A percentile compares a stretch with the other conserved stretches of the same genome.
phyloP scores from a whole-genome alignment of 2,329 filamentous ascomycete genomes.

The Phyllosticta citribraziliensis region DNA sequence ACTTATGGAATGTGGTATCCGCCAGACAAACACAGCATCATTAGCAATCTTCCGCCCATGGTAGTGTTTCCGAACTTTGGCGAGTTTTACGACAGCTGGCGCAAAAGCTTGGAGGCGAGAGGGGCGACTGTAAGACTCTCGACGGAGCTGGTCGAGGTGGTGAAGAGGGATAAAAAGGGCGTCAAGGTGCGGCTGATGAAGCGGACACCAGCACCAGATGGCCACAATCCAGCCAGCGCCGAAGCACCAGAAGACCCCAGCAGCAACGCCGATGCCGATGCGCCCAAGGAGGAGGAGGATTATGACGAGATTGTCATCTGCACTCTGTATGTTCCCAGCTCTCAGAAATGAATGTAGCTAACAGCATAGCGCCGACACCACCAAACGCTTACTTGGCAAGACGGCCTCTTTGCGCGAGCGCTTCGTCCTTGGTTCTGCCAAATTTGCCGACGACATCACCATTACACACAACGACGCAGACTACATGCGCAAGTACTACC shows the following conservation, averaged over 20 bases:
- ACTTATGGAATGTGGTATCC: slow-evolving; percentile 53
- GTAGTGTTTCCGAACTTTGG: slow-evolving; percentile 55
- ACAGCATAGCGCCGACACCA: slow-evolving; percentile 38
- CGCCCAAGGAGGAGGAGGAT: slow-evolving; percentile 35
- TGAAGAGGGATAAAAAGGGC: slow-evolving; percentile 42
- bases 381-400: slow-evolving; percentile 48
- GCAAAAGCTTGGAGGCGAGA: slow-evolving; percentile 41
- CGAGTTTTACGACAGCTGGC: slow-evolving; percentile 53
- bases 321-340: slow-evolving; percentile 32
- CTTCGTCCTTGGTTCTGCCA: slow-evolving; percentile 59
- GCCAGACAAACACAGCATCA: slow-evolving; percentile 37
- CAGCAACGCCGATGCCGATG: slow-evolving; percentile 30
- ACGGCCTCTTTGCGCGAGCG: slow-evolving; percentile 53
- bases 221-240: slow-evolving; percentile 36
- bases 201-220: slow-evolving; percentile 32
- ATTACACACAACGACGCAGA: slow-evolving; percentile 56
- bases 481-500: slow-evolving; percentile 61
- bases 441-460: slow-evolving; percentile 61
- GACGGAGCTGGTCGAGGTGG: slow-evolving; percentile 46
- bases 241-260: slow-evolving; percentile 30
- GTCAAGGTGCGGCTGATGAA: slow-evolving; percentile 41
- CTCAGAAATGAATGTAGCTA: background rate
- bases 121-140: slow-evolving; percentile 48
- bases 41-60: slow-evolving; percentile 44
- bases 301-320: slow-evolving; percentile 61